Evolutionary conservation across 2,329 filamentous ascomycete species (phyloP).

Genomic region (Xylariaceae sp.): DNA sequence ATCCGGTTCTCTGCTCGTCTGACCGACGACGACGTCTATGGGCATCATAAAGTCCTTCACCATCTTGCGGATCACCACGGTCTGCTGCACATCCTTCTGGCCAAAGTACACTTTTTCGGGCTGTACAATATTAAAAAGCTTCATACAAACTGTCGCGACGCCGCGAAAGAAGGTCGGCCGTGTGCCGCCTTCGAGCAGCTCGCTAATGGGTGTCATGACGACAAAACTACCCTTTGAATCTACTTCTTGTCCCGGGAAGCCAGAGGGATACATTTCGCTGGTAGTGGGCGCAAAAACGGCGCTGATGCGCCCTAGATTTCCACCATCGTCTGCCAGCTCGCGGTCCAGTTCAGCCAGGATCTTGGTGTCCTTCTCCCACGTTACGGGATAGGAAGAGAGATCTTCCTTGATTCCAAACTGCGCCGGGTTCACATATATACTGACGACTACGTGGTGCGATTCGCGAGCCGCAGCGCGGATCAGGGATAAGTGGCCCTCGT

Average conservation of each 20-base stretch:
- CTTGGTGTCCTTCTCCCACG: constrained; percentile 78
- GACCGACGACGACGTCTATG: constrained; percentile 73
- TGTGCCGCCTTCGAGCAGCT: constrained; percentile 81
- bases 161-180: constrained; percentile 95
- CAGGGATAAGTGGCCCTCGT: constrained; percentile 85
- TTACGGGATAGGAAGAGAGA: constrained; percentile 85
- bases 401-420: constrained; percentile 94
- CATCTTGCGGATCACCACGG: constrained; percentile 84
- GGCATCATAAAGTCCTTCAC: constrained; percentile 86
- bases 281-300: constrained; percentile 89
- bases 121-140: constrained; percentile 82
- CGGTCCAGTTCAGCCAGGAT: constrained; percentile 71
- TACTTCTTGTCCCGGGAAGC: constrained; percentile 74
- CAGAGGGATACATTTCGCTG: constrained; percentile 83
- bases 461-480: constrained; percentile 83
- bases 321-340: constrained; percentile 69
- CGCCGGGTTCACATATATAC: constrained; percentile 94
- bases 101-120: constrained; percentile 89
- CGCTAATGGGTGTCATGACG: constrained; percentile 83
- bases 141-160: constrained; percentile 96
- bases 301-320: constrained; percentile 70
- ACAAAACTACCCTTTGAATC: constrained; percentile 87
- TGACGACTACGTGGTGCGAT: constrained; percentile 86
- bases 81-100: constrained; percentile 98
- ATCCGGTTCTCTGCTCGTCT: constrained; percentile 77